These are phyloP conservation scores for Metschnikowia anglica DNA, from an alignment of 805 yeast species.

Conservation along the genomic window DNA sequence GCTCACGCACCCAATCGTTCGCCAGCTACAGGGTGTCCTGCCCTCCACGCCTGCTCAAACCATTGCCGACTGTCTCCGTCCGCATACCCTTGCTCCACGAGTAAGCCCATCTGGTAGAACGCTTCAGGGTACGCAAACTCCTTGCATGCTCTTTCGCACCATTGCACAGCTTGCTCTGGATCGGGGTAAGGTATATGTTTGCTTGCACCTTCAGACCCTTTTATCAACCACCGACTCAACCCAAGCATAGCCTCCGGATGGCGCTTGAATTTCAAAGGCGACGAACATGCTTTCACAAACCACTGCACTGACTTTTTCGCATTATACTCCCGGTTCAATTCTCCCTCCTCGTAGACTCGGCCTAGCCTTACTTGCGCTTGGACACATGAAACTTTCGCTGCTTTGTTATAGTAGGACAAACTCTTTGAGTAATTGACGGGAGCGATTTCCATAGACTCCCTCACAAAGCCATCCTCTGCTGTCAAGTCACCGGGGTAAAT, in stretches of 20 bases:
- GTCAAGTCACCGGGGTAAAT: slow-evolving; percentile 44
- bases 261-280: slow-evolving; percentile 39
- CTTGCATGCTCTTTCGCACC: slow-evolving; percentile 45
- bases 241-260: slow-evolving; percentile 49
- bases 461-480: slow-evolving; percentile 37
- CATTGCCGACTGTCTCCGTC: slow-evolving; percentile 30
- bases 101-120: slow-evolving; percentile 38
- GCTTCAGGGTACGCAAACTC: slow-evolving; percentile 42
- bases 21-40: slow-evolving; percentile 33
- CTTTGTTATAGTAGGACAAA: slow-evolving; percentile 40
- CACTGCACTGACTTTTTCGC: slow-evolving; percentile 45
- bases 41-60: slow-evolving; percentile 35
- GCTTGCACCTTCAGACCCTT: slow-evolving; percentile 34
- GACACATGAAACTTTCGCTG: slow-evolving; percentile 41
- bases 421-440: slow-evolving; percentile 46
- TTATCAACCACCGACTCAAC: slow-evolving; percentile 40
- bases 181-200: slow-evolving; percentile 38
- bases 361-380: slow-evolving; percentile 44
- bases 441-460: slow-evolving; percentile 33
- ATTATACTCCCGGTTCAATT: slow-evolving; percentile 39
- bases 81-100: slow-evolving; percentile 37
- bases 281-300: slow-evolving; percentile 42
- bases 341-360: slow-evolving; percentile 43
- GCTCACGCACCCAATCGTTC: slow-evolving; percentile 2
- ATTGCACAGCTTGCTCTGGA: slow-evolving; percentile 38